phyloP scores from a whole-genome alignment of 768 basidiomycete genomes.

The Melanogaster broomeanus region DNA sequence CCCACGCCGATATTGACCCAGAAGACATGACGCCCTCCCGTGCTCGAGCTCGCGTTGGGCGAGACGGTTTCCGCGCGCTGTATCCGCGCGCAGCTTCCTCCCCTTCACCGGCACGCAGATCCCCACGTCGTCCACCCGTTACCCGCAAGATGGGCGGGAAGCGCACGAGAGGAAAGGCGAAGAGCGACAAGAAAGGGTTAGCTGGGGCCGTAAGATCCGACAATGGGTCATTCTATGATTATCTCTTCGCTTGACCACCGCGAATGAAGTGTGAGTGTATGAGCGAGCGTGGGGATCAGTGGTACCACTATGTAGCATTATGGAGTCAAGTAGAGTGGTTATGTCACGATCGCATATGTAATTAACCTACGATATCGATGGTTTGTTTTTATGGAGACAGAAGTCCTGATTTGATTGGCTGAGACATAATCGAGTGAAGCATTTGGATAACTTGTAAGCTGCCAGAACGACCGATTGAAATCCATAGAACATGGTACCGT shows the following conservation, averaged over 20 bases:
- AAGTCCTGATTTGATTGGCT: no score
- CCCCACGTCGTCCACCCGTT: slow-evolving; percentile 24
- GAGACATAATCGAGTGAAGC: no score
- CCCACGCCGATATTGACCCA: slow-evolving; percentile 1
- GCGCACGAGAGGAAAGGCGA: slow-evolving; percentile 17
- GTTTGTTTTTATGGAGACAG: no score
- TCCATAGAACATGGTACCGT: no score
- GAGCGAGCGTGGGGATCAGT: no score
- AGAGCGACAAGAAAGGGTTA: slow-evolving; percentile 11
- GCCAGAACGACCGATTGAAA: no score
- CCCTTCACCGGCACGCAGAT: slow-evolving; percentile 51
- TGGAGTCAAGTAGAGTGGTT: no score
- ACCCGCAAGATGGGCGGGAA: slow-evolving; percentile 13
- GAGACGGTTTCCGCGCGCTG: slow-evolving; percentile 32
- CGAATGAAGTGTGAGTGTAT: no score
- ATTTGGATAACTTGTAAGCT: no score
- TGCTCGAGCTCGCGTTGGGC: slow-evolving; percentile 21
- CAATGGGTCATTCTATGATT: slow-evolving; percentile 42
- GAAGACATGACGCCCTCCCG: slow-evolving; percentile 12
- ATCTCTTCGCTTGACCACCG: slow-evolving; percentile 41
- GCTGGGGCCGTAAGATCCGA: slow-evolving; percentile 13
- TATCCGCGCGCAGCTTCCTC: slow-evolving; percentile 48
- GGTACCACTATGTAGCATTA: no score
- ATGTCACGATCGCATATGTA: no score
- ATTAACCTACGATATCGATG: no score